phyloP scores from a whole-genome alignment of 768 basidiomycete species.

The Phylloporus sp. region DNA sequence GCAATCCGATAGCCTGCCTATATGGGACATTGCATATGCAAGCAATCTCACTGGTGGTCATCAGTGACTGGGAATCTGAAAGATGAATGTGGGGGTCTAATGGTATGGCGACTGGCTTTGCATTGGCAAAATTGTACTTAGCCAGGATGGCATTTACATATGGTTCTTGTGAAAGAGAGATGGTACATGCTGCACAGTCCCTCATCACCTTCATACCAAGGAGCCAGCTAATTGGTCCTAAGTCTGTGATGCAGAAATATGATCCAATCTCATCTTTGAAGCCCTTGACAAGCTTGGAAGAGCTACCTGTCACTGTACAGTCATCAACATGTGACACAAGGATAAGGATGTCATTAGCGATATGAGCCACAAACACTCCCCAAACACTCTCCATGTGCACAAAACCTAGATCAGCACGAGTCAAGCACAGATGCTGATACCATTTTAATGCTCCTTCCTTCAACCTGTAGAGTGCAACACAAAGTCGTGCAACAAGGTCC shows the following conservation, averaged over 20 bases:
- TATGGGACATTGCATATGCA: not conserved
- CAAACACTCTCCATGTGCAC: not conserved
- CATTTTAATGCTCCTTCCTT: conserved; percentile 3
- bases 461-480: too few species aligned
- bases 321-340: conserved; percentile 1
- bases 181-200: fast-evolving
- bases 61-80: too few species aligned
- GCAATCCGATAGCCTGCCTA: not conserved
- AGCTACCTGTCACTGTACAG: not conserved
- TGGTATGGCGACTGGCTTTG: not conserved
- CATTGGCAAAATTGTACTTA: too few species aligned
- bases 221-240: not conserved
- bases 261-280: not conserved
- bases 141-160: too few species aligned
- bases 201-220: not conserved
- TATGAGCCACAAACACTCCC: not conserved
- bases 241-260: not conserved
- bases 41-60: too few species aligned
- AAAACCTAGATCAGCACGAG: not conserved
- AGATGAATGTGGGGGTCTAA: not conserved
- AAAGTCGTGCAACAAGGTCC: not conserved
- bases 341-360: not conserved
- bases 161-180: not conserved
- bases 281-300: not conserved
- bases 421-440: not conserved